These are phyloP conservation scores for Solanum corneliomulleri DNA, from an alignment of 257 asterid genomes.

Conservation along the genomic window DNA sequence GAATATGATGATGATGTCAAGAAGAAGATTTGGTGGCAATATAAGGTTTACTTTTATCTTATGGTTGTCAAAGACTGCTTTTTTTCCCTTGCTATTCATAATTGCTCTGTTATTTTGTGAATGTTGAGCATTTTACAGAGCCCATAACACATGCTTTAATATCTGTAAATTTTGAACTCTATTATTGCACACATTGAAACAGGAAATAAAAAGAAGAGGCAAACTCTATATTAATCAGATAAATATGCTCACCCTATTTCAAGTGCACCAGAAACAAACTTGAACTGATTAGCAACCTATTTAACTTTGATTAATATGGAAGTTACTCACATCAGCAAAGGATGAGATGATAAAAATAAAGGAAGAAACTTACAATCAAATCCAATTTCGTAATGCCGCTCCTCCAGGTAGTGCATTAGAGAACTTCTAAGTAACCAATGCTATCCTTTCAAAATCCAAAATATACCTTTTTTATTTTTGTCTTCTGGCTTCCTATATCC, in stretches of 20 bases:
- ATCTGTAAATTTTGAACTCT: background rate
- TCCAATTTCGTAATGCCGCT: background rate
- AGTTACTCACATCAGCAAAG: background rate
- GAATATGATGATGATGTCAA: conserved; percentile 84
- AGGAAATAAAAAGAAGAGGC: background rate
- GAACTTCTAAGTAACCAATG: background rate
- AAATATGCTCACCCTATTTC: background rate
- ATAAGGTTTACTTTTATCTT: conserved; percentile 44
- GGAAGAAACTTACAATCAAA: background rate
- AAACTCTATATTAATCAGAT: background rate
- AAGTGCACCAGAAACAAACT: background rate
- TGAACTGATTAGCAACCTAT: background rate
- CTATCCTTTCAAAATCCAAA: background rate
- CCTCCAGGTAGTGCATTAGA: background rate
- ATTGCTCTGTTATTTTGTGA: background rate
- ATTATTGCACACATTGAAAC: background rate
- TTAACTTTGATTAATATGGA: background rate
- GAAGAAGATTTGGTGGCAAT: conserved; percentile 95
- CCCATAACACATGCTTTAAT: background rate
- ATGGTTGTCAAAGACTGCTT: background rate
- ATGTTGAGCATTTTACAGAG: background rate
- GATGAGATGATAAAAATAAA: background rate
- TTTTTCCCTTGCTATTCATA: background rate
- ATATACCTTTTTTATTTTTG: background rate
- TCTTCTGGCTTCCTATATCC: background rate